Conservation (phyloP, 2,329 filamentous ascomycete genomes). For the Phialophora tarda region DNA sequence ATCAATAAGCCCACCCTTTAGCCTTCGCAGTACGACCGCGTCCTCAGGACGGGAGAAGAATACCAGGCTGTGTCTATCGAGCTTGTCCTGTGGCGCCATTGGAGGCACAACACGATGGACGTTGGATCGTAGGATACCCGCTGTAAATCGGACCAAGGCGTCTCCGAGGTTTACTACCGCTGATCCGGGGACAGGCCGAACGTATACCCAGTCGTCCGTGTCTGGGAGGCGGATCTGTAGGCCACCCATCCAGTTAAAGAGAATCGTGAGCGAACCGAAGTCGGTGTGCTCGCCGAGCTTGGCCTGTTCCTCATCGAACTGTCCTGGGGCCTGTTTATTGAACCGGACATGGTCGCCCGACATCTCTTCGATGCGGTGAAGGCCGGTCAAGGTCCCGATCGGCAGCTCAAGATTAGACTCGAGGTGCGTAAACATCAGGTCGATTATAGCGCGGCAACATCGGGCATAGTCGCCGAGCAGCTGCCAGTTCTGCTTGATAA, state of each 20-base stretch:
- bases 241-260: constrained; percentile 42
- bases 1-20: constrained; percentile 17
- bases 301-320: constrained; percentile 12
- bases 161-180: constrained; percentile 54
- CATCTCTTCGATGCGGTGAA: constrained; percentile 14
- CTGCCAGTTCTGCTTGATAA: constrained; percentile 14
- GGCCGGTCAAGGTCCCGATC: neutral
- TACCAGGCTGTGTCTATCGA: constrained; percentile 58
- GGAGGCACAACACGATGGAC: constrained; percentile 59
- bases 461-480: constrained; percentile 9
- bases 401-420: constrained; percentile 15
- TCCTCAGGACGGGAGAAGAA: constrained; percentile 58
- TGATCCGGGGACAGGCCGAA: constrained; percentile 56
- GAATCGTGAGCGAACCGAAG: constrained; percentile 54
- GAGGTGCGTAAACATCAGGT: constrained; percentile 15
- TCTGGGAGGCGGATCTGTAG: constrained; percentile 16
- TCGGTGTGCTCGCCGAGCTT: constrained; percentile 45
- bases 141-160: constrained; percentile 53
- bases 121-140: constrained; percentile 49
- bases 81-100: constrained; percentile 54
- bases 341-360: constrained; percentile 15
- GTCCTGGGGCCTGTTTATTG: constrained; percentile 7
- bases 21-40: constrained; percentile 6
- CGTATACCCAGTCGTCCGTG: constrained; percentile 45
- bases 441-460: constrained; percentile 14